Evolutionary conservation across 495 filamentous ascomycete species (phyloP).

Genomic region (Aspergillus saccharolyticus): DNA sequence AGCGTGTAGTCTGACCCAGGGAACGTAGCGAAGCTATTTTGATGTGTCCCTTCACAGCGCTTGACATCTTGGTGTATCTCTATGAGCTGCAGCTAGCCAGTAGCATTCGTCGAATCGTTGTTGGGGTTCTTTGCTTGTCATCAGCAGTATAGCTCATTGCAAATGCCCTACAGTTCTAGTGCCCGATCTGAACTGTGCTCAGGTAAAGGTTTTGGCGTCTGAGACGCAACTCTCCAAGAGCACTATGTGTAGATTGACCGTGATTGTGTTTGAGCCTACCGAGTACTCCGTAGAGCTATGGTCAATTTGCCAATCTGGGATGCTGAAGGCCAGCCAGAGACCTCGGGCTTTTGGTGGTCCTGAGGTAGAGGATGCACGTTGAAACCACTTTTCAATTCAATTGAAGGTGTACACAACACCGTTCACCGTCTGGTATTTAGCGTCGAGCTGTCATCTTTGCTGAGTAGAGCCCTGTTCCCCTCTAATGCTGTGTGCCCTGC

Average conservation of each 20-base stretch:
- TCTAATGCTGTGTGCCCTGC: no score
- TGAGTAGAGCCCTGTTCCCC: no score
- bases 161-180: constrained; percentile 59
- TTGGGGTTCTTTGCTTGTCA: constrained; percentile 65
- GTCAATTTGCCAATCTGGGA: constrained; percentile 80
- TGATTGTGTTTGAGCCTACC: constrained; percentile 60
- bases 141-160: constrained; percentile 78
- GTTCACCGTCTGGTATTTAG: no score
- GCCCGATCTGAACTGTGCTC: constrained; percentile 65
- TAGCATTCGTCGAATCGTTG: constrained; percentile 35
- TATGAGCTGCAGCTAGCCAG: constrained; percentile 66
- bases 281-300: constrained; percentile 76
- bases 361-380: constrained; percentile 8
- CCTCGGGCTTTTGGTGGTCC: constrained; percentile 8
- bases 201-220: constrained; percentile 74
- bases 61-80: constrained; percentile 67
- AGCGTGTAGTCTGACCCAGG: constrained; percentile 89
- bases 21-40: constrained; percentile 72
- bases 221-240: constrained; percentile 74
- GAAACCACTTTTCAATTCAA: no score
- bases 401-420: no score
- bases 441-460: no score
- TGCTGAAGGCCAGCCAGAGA: constrained; percentile 43
- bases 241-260: constrained; percentile 50
- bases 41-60: constrained; percentile 48